Evolutionary conservation across 2,329 filamentous ascomycete genomes (phyloP).

Genomic region (Zymoseptoria tritici): DNA sequence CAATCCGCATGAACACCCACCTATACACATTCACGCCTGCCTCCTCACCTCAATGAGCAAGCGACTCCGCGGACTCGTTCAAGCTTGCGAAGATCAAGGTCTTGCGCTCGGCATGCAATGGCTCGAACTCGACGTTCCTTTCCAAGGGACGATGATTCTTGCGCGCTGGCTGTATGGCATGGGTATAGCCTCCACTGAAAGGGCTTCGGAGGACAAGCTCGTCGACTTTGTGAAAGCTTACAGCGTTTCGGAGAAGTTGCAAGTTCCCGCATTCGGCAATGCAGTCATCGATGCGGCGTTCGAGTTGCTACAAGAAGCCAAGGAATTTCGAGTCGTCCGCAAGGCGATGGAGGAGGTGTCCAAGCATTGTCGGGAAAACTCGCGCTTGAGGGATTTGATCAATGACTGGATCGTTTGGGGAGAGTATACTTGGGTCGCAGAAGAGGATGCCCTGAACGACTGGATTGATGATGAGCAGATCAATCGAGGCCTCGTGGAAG

Average conservation of each 20-base stretch:
- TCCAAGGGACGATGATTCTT: neutral
- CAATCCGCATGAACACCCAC: no score
- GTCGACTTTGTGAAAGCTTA: neutral
- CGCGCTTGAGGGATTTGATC: neutral
- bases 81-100: neutral
- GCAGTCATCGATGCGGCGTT: neutral
- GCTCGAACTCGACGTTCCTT: neutral
- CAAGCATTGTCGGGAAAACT: neutral
- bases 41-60: neutral
- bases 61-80: neutral
- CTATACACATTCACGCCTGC: neutral
- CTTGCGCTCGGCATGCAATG: neutral
- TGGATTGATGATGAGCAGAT: neutral
- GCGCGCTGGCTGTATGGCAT: neutral
- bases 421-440: neutral
- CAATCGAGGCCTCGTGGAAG: neutral
- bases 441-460: neutral
- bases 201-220: neutral
- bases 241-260: neutral
- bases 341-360: neutral
- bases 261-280: neutral
- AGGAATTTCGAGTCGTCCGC: neutral
- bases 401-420: neutral
- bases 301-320: neutral
- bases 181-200: neutral